A percentile compares a stretch with the other conserved stretches of the same genome.
Conservation (phyloP, 768 basidiomycete genomes). For the Boletus rufocinnamomeus region DNA sequence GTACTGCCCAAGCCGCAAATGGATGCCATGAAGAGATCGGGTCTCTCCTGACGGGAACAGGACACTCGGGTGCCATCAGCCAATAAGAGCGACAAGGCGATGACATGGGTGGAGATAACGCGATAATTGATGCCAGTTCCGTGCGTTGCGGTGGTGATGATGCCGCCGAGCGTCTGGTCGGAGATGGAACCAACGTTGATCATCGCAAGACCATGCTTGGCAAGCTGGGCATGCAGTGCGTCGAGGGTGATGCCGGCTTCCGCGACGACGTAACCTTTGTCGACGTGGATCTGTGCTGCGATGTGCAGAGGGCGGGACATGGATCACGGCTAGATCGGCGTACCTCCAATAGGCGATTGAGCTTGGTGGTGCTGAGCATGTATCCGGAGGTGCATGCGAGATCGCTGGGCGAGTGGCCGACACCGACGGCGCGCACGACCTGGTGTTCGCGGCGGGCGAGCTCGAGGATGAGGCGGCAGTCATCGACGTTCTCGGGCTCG, state of each 20-base stretch:
- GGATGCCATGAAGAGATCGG: slow-evolving; percentile 85
- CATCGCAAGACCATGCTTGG: slow-evolving; percentile 73
- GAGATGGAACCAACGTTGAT: slow-evolving; percentile 94
- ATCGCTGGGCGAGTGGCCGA: slow-evolving; percentile 93
- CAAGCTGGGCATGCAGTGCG: slow-evolving; percentile 69
- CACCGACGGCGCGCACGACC: slow-evolving; percentile 78
- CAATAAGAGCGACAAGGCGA: slow-evolving; percentile 71
- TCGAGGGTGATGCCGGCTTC: slow-evolving; percentile 81
- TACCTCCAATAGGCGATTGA: slow-evolving; percentile 79
- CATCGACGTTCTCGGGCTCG: slow-evolving; percentile 64
- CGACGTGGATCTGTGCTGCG: slow-evolving; percentile 60
- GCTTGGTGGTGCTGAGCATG: slow-evolving; percentile 77
- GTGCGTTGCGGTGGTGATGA: slow-evolving; percentile 93
- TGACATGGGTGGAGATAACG: slow-evolving; percentile 81
- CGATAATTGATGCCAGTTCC: slow-evolving; percentile 81
- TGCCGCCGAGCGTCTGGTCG: slow-evolving; percentile 91
- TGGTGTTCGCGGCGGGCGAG: slow-evolving; percentile 74
- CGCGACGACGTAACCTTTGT: slow-evolving; percentile 65
- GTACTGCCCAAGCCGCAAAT: slow-evolving; percentile 91
- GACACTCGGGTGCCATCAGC: slow-evolving; percentile 71
- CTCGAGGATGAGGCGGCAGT: slow-evolving; percentile 77
- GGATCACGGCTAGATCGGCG: slow-evolving; percentile 29
- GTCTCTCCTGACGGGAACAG: slow-evolving; percentile 62
- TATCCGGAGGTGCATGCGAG: slow-evolving; percentile 86
- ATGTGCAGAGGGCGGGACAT: background rate